Evolutionary conservation across 1,284 basidiomycete species (phyloP).

Genomic region (Singerocomus rubriflavus): DNA sequence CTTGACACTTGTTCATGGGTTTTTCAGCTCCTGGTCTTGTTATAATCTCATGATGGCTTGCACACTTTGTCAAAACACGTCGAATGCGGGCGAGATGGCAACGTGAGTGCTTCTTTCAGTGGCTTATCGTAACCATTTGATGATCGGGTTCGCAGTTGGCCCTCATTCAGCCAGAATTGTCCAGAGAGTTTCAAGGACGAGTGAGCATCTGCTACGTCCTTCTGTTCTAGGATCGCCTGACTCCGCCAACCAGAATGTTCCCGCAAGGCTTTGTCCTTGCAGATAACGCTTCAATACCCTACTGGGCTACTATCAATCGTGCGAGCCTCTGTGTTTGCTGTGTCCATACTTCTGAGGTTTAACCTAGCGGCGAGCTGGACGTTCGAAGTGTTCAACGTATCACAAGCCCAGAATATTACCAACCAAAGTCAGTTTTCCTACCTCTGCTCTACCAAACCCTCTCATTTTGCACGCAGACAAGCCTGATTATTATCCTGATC

Average conservation of each 20-base stretch:
- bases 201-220: slow-evolving; percentile 10
- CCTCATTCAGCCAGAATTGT: slow-evolving; percentile 22
- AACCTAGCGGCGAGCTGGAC: slow-evolving; percentile 20
- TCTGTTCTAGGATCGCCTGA: not conserved
- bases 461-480: slow-evolving; percentile 1
- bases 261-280: slow-evolving; percentile 20
- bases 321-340: not conserved
- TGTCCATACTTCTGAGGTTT: not conserved
- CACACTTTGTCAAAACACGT: slow-evolving; percentile 23
- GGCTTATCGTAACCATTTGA: not conserved
- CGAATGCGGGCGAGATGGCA: not conserved
- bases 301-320: slow-evolving; percentile 28
- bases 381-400: slow-evolving; percentile 13
- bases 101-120: slow-evolving; percentile 9
- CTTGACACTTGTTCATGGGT: not conserved
- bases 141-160: slow-evolving; percentile 14
- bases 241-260: slow-evolving; percentile 15
- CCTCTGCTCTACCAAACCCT: too few relatives aligned
- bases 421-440: slow-evolving; percentile 4
- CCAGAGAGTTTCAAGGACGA: slow-evolving; percentile 13
- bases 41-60: slow-evolving; percentile 33
- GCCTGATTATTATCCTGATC: slow-evolving; percentile 10
- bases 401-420: slow-evolving; percentile 11
- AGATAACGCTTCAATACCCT: slow-evolving; percentile 23
- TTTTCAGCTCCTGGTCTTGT: slow-evolving; percentile 31